These are phyloP conservation scores for Paraurostyla sp. DNA, from an alignment of 73 alveolate species.

Conservation along the genomic window DNA sequence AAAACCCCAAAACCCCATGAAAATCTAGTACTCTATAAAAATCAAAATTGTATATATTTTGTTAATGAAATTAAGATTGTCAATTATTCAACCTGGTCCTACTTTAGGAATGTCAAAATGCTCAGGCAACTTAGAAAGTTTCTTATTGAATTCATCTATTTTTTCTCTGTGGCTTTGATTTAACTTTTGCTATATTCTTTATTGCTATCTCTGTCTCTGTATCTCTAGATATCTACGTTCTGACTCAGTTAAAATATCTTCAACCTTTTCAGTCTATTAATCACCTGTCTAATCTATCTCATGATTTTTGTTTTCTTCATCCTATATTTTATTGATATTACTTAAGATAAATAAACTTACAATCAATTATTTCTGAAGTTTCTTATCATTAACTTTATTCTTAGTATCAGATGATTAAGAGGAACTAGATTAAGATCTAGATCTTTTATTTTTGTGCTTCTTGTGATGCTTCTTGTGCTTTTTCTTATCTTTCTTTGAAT, in stretches of 20 bases:
- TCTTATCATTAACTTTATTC: not conserved
- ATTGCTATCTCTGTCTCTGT: constrained; percentile 57
- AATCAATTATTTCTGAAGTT: not conserved
- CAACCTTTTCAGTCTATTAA: not conserved
- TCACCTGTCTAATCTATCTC: not conserved
- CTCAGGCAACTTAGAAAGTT: constrained; percentile 74
- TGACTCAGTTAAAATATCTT: constrained; percentile 42
- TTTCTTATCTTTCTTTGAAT: not conserved
- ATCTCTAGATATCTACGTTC: constrained; percentile 68
- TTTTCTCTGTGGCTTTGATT: constrained; percentile 74
- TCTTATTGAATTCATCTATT: constrained; percentile 72
- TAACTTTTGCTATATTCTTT: constrained; percentile 41
- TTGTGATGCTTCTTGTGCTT: constrained; percentile 5
- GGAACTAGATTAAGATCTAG: constrained; percentile 20
- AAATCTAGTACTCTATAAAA: too few species aligned
- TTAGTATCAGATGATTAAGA: not conserved
- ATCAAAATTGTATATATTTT: too few species aligned
- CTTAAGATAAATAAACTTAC: not conserved
- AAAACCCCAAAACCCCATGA: too few species aligned
- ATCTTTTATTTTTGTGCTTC: constrained; percentile 5
- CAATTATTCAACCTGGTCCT: constrained; percentile 77
- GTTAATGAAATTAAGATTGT: not conserved
- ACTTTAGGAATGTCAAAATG: constrained; percentile 80
- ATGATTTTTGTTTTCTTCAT: constrained; percentile 40
- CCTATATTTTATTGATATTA: constrained; percentile 14